Evolutionary conservation across 805 yeast species (phyloP), one percentile per base, ranked within the genome.

Genomic region (Yarrowia keelungensis): DNA sequence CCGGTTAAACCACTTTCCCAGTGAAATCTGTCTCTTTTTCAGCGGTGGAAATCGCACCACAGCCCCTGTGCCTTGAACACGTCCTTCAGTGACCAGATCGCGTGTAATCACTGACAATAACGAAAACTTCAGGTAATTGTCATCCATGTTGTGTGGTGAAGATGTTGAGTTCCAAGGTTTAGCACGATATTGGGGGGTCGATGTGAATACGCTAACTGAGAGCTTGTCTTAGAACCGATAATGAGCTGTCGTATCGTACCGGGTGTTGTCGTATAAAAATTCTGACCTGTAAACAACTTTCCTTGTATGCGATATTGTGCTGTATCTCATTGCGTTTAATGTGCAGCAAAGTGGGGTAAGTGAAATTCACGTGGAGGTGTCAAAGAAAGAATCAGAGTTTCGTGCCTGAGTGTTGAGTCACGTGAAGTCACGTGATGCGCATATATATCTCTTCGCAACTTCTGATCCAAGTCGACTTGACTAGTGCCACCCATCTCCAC

Each of bases 101-200:
- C 62, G 62, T 5, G 62, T 56, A 4, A 56, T 41, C 38, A 41
- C 62, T 8, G 62, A 56, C 15, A 56, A 15, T 19, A 56, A 11
- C 47, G 62, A 56, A 38, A 56, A 56, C 38, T 56, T 56, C 47
- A 41, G 7, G 62, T 56, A 56, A 16, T 56, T 56, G 62, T 56
- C 47, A 11, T 56, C 62, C 62, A 56, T 56, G 22, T 11, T 9
- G 62, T 36, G n/a, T 36, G 35, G 11, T 35, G 15, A 16, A 39
- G 43, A 2, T 32, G 43, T 22, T 15, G 39, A n/a, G 39, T 26
- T 26, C 39, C 39, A 49, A 56, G 47, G 61, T 39, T 56, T 56
- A 56, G 46, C 15, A 22, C 32, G n/a, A 39, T 41, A 5, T 41
- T 39, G 42, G 38, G 47, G 59, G 59, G 39, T 19, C 19, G n/a